phyloP scores from a whole-genome alignment of 805 yeast species.

The Tetrapisispora fleetii region DNA sequence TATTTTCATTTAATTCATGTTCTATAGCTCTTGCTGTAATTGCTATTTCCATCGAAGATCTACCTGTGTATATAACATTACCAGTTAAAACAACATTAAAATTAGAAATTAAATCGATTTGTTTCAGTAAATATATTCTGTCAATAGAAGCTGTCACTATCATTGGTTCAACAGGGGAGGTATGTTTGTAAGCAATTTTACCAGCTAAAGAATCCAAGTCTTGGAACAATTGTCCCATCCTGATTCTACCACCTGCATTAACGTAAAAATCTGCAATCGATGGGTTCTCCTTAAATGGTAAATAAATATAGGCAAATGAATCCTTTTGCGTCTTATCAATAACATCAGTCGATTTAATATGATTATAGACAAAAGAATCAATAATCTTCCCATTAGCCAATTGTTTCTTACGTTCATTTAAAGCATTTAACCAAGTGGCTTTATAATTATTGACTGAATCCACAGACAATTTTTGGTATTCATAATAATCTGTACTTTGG shows the following conservation, averaged over 20 bases:
- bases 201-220: constrained; percentile 93
- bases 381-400: constrained; percentile 61
- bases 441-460: constrained; percentile 25
- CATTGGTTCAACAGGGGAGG: constrained; percentile 92
- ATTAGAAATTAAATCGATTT: constrained; percentile 65
- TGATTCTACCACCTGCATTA: constrained; percentile 80
- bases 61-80: constrained; percentile 89
- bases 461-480: constrained; percentile 35
- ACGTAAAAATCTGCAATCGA: constrained; percentile 81
- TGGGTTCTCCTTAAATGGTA: constrained; percentile 78
- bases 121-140: constrained; percentile 75
- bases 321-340: constrained; percentile 68
- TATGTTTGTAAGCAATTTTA: constrained; percentile 83
- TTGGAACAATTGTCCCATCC: constrained; percentile 90
- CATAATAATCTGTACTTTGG: constrained; percentile 49
- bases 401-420: constrained; percentile 62
- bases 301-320: constrained; percentile 56
- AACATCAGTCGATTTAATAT: constrained; percentile 61
- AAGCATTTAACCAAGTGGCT: constrained; percentile 83
- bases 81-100: constrained; percentile 81
- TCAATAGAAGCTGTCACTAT: constrained; percentile 94
- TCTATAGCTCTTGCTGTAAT: constrained; percentile 78
- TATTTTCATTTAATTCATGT: constrained; percentile 43
- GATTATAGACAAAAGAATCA: constrained; percentile 61
- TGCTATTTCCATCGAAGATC: constrained; percentile 90